phyloP scores from a whole-genome alignment of 129 eudicot species.

The Helianthus tuberosus region DNA sequence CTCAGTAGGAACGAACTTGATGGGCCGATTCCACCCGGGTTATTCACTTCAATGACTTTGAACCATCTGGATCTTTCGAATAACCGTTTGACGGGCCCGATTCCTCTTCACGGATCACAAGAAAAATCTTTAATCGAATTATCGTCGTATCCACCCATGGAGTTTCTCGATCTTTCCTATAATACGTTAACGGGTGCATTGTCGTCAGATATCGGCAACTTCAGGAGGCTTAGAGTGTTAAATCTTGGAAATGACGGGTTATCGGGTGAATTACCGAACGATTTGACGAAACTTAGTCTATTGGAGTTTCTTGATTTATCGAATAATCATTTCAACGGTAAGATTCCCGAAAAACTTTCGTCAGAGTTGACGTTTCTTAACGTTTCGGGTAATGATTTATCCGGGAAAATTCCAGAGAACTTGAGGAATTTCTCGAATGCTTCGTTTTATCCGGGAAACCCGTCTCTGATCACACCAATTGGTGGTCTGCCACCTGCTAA shows the following conservation, averaged over 20 bases:
- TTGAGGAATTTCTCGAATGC: constrained; percentile 56
- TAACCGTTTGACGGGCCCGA: constrained; percentile 67
- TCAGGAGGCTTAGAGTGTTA: constrained; percentile 63
- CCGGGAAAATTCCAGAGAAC: constrained; percentile 68
- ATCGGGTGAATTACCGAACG: constrained; percentile 73
- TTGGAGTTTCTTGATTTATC: constrained; percentile 84
- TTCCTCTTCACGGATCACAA: constrained; percentile 74
- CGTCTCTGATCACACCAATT: constrained; percentile 36
- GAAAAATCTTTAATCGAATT: constrained; percentile 55
- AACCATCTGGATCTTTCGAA: constrained; percentile 72
- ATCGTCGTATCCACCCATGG: constrained; percentile 74
- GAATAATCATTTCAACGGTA: constrained; percentile 62
- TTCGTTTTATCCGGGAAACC: constrained; percentile 85
- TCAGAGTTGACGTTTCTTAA: constrained; percentile 54
- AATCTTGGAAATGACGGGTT: constrained; percentile 76
- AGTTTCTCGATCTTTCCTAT: constrained; percentile 82
- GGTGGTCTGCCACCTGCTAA: constrained; percentile 15
- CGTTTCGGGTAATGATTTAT: constrained; percentile 62
- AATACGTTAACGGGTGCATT: constrained; percentile 62
- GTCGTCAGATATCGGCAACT: constrained; percentile 65
- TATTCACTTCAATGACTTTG: constrained; percentile 69
- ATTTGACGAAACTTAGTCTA: constrained; percentile 60
- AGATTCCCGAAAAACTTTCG: constrained; percentile 68
- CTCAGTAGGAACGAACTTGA: constrained; percentile 71
- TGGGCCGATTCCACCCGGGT: constrained; percentile 70